These are phyloP conservation scores for Dioscorea dumetorum DNA, from an alignment of 106 monocot genomes.

Conservation along the genomic window DNA sequence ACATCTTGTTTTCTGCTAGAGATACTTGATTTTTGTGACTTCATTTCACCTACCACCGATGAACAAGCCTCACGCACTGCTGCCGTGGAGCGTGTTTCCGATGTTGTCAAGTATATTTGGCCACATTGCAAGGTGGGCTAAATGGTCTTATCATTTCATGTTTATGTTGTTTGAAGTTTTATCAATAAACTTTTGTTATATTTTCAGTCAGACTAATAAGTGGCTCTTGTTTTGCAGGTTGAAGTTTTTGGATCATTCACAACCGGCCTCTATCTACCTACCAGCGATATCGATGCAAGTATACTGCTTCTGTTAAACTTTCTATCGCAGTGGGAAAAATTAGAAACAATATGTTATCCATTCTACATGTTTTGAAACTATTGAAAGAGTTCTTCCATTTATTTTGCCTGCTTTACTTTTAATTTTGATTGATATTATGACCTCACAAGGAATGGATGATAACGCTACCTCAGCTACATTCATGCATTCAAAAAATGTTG, in stretches of 20 bases:
- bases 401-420: too few species aligned
- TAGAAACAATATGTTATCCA: too few species aligned
- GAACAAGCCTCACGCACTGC: conserved; percentile 68
- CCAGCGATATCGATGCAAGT: conserved; percentile 92
- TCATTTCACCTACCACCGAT: conserved; percentile 77
- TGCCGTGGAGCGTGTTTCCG: conserved; percentile 61
- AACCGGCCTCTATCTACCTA: conserved; percentile 87
- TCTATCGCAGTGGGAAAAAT: background rate
- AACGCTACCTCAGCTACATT: too few species aligned
- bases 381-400: too few species aligned
- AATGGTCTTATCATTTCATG: too few species aligned
- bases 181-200: background rate
- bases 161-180: background rate
- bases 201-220: background rate
- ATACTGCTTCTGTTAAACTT: conserved; percentile 7
- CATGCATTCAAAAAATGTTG: too few species aligned
- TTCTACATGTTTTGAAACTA: too few species aligned
- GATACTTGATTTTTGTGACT: conserved; percentile 87
- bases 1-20: conserved; percentile 29
- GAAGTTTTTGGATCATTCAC: conserved; percentile 97
- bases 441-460: too few species aligned
- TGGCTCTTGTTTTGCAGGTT: conserved; percentile 33
- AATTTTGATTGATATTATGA: too few species aligned
- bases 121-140: conserved; percentile 67
- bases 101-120: conserved; percentile 92